These are phyloP conservation scores for Physaria fendleri DNA, from an alignment of 345 rosid genomes.

Conservation along the genomic window DNA sequence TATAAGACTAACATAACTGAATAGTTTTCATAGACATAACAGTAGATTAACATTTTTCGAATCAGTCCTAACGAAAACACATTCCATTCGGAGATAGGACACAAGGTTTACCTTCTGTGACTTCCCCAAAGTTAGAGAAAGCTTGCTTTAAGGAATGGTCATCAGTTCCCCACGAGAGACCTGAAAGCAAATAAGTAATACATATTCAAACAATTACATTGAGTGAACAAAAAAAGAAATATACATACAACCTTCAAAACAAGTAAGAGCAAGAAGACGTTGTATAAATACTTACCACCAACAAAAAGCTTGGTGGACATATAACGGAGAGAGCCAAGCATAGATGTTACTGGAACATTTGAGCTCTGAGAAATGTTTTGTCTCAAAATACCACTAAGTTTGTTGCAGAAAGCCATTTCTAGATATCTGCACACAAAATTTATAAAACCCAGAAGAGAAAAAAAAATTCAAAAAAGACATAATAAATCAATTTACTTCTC, in stretches of 20 bases:
- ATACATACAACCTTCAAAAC: neutral
- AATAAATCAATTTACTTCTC: neutral
- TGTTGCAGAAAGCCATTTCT: slow-evolving; percentile 59
- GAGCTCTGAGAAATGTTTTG: slow-evolving; percentile 36
- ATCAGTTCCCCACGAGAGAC: slow-evolving; percentile 43
- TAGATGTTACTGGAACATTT: slow-evolving; percentile 35
- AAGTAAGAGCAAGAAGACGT: neutral
- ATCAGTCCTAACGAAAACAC: neutral
- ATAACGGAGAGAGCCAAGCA: slow-evolving; percentile 52
- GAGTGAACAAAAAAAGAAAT: neutral
- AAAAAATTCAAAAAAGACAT: neutral
- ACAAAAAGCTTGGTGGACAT: slow-evolving; percentile 59
- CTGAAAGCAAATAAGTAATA: slow-evolving; percentile 19
- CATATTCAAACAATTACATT: neutral
- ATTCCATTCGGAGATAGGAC: neutral
- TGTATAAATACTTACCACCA: slow-evolving; percentile 48
- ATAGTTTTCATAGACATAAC: neutral
- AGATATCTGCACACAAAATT: neutral
- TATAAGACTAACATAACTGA: too few relatives aligned
- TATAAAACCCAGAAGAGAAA: neutral
- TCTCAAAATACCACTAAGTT: slow-evolving; percentile 48
- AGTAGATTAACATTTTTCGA: neutral
- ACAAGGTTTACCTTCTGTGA: slow-evolving; percentile 36
- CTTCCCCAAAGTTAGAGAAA: slow-evolving; percentile 40
- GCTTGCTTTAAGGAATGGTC: slow-evolving; percentile 41